phyloP scores from a whole-genome alignment of 306 rosid species.

The Acacia melanoxylon region DNA sequence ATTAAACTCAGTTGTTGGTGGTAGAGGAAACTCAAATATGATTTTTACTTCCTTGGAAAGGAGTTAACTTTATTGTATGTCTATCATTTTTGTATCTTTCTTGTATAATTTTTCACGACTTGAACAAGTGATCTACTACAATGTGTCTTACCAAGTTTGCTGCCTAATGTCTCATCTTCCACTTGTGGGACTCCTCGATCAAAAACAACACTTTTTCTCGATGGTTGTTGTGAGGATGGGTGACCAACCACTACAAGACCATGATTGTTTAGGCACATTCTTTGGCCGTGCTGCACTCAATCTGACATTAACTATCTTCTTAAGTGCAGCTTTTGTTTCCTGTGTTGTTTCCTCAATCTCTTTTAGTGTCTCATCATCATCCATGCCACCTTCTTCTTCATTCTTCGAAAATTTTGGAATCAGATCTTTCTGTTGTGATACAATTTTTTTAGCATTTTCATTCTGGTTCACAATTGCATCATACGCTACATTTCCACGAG shows the following conservation, averaged over 20 bases:
- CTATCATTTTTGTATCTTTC: not conserved
- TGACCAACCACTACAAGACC: too few relatives aligned
- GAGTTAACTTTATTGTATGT: slow-evolving; percentile 45
- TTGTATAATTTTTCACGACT: not conserved
- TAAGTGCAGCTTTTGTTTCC: slow-evolving; percentile 81
- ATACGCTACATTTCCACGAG: slow-evolving; percentile 76
- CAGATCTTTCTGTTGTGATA: slow-evolving; percentile 73
- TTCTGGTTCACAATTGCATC: slow-evolving; percentile 88
- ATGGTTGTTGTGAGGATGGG: too few relatives aligned
- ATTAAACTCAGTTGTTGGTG: slow-evolving; percentile 22
- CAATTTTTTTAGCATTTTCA: slow-evolving; percentile 77
- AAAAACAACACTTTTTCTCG: too few relatives aligned
- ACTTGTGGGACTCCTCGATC: too few relatives aligned
- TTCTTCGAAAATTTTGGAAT: slow-evolving; percentile 67
- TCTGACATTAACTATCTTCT: slow-evolving; percentile 82
- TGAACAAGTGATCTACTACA: too few relatives aligned
- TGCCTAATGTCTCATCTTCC: too few relatives aligned
- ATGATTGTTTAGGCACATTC: slow-evolving; percentile 71
- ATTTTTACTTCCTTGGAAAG: slow-evolving; percentile 29
- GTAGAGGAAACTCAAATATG: slow-evolving; percentile 13
- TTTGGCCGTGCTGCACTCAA: slow-evolving; percentile 86
- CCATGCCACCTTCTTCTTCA: slow-evolving; percentile 43
- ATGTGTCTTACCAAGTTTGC: too few relatives aligned
- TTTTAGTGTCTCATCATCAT: slow-evolving; percentile 58
- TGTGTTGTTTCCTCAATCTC: slow-evolving; percentile 77